A percentile compares a stretch with the other conserved stretches of the same genome.
These are phyloP conservation scores for Annulohypoxylon stygium DNA, from an alignment of 495 filamentous ascomycete genomes.

Conservation along the genomic window DNA sequence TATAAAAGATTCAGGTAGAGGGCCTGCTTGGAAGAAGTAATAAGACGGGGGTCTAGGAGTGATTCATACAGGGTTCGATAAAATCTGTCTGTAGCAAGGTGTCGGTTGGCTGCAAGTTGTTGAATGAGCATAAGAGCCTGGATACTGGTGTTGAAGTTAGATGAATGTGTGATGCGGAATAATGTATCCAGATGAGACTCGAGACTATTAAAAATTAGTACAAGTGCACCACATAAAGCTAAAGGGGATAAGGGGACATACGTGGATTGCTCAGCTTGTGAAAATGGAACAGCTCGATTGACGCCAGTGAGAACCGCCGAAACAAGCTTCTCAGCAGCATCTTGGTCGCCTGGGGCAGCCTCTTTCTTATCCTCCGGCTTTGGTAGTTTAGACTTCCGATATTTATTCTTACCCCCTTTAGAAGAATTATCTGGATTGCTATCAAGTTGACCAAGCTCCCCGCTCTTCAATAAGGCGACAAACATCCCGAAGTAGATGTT, in stretches of 20 bases:
- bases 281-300: conserved; percentile 94
- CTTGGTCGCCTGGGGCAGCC: conserved; percentile 48
- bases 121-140: conserved; percentile 97
- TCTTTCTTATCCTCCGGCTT: conserved; percentile 45
- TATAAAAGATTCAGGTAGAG: conserved; percentile 94
- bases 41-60: conserved; percentile 86
- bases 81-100: conserved; percentile 84
- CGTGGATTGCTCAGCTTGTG: conserved; percentile 79
- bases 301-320: conserved; percentile 92
- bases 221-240: conserved; percentile 28
- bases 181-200: conserved; percentile 92
- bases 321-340: conserved; percentile 88
- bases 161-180: conserved; percentile 94
- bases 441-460: conserved; percentile 51
- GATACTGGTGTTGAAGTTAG: conserved; percentile 98
- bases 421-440: conserved; percentile 34
- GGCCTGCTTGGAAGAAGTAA: conserved; percentile 92
- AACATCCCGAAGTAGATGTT: conserved; percentile 93
- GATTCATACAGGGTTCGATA: conserved; percentile 97
- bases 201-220: conserved; percentile 63
- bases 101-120: conserved; percentile 84
- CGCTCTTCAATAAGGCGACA: conserved; percentile 76
- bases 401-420: conserved; percentile 46
- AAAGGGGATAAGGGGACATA: conserved; percentile 58
- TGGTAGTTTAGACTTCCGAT: conserved; percentile 44